phyloP scores from a whole-genome alignment of 2,329 filamentous ascomycete genomes.

The Aspergillus fijiensis region DNA sequence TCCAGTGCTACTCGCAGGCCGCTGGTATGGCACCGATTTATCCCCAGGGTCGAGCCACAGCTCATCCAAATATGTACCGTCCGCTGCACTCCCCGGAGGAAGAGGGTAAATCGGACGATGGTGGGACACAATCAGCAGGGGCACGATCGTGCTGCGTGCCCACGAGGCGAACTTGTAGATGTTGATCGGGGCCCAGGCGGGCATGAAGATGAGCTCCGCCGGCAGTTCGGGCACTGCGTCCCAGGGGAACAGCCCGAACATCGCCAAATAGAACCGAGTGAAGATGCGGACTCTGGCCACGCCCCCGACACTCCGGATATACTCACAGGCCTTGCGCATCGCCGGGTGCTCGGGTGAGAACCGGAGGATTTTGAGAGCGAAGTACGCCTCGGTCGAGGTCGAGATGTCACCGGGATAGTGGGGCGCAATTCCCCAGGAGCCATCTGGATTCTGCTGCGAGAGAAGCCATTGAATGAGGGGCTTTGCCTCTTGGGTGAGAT shows the following conservation, averaged over 20 bases:
- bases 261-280: conserved; percentile 29
- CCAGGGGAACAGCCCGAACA: conserved; percentile 38
- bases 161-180: conserved; percentile 32
- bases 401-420: conserved; percentile 24
- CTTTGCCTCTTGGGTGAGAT: conserved; percentile 8
- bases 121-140: conserved; percentile 21
- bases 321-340: conserved; percentile 22
- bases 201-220: conserved; percentile 34
- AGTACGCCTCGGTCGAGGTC: conserved; percentile 32
- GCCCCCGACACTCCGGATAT: conserved; percentile 28
- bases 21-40: conserved; percentile 23
- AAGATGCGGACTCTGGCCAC: conserved; percentile 32
- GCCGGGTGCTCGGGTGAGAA: conserved; percentile 12
- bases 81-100: conserved; percentile 22
- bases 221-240: conserved; percentile 32
- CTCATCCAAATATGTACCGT: conserved; percentile 32
- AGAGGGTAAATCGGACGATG: conserved; percentile 31
- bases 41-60: conserved; percentile 27
- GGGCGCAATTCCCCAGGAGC: conserved; percentile 31
- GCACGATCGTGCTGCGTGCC: conserved; percentile 15
- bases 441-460: conserved; percentile 26
- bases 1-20: background rate
- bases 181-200: conserved; percentile 26
- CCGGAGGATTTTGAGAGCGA: conserved; percentile 35
- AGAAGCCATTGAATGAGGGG: conserved; percentile 13